Percentiles rank a stretch among this genome's conserved stretches.
Conservation (phyloP, 164 flowering plant genomes). For the Sextonia rubra region DNA sequence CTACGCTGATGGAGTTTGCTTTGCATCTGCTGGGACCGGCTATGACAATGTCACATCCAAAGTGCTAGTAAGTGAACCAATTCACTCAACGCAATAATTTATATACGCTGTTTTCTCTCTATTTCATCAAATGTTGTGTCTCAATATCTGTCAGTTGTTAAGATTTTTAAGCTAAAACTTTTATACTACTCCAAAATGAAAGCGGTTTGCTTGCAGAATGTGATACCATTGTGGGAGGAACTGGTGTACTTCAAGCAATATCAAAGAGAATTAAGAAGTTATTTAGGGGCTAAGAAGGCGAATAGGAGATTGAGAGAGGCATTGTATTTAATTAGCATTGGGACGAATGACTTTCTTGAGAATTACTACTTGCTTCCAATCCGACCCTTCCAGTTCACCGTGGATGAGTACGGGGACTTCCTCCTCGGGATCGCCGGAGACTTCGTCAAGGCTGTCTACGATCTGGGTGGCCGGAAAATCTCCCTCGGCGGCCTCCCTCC, state of each 20-base stretch:
- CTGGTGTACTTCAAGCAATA: constrained; percentile 61
- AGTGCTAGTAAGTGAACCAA: constrained; percentile 38
- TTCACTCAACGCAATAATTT: not conserved
- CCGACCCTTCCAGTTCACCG: constrained; percentile 9
- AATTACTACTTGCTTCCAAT: constrained; percentile 22
- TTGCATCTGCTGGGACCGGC: constrained; percentile 78
- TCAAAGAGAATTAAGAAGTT: constrained; percentile 31
- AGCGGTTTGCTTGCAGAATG: constrained; percentile 33
- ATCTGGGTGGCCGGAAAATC: constrained; percentile 42
- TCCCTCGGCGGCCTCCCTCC: constrained; percentile 51
- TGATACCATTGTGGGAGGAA: constrained; percentile 65
- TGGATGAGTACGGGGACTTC: constrained; percentile 26
- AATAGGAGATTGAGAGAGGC: constrained; percentile 31
- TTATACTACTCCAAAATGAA: too few relatives aligned
- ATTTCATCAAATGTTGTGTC: not conserved
- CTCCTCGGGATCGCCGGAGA: constrained; percentile 18
- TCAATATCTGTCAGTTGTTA: too few relatives aligned
- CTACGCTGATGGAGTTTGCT: constrained; percentile 60
- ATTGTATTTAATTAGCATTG: constrained; percentile 53
- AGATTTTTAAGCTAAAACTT: too few relatives aligned
- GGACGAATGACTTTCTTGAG: constrained; percentile 69
- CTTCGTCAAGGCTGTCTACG: constrained; percentile 14
- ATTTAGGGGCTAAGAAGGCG: constrained; percentile 40
- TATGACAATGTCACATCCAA: constrained; percentile 61
- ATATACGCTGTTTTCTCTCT: not conserved